Conservation (phyloP, 1,139 yeast species). For the Martiniozyma asiatica region DNA sequence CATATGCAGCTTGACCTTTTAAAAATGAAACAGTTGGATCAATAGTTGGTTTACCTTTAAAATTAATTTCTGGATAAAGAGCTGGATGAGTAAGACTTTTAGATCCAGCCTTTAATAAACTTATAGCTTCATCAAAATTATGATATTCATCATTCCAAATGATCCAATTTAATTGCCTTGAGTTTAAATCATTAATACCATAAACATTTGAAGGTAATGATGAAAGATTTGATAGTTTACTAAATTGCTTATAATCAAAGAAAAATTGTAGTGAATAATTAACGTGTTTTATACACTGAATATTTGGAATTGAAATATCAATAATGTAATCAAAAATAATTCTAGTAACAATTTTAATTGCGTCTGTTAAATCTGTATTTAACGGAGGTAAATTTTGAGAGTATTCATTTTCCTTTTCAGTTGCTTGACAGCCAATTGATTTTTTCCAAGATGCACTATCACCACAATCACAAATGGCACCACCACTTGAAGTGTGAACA, state of each 20-base stretch:
- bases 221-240: conserved; percentile 1
- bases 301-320: conserved; percentile 26
- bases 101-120: conserved; percentile 28
- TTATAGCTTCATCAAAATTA: conserved; percentile 36
- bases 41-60: conserved; percentile 1
- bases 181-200: conserved; percentile 11
- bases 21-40: not conserved
- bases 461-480: conserved; percentile 84
- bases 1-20: conserved; percentile 4
- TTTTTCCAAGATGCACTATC: conserved; percentile 70
- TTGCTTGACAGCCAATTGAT: conserved; percentile 39
- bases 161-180: conserved; percentile 25
- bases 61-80: conserved; percentile 1
- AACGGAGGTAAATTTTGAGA: conserved; percentile 5
- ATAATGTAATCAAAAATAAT: conserved; percentile 36
- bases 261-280: conserved; percentile 6
- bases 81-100: not conserved
- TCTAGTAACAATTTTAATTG: conserved; percentile 25
- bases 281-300: conserved; percentile 12
- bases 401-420: conserved; percentile 5
- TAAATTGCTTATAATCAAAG: conserved; percentile 1
- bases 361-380: conserved; percentile 12
- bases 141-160: conserved; percentile 72
- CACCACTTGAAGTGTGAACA: conserved; percentile 37
- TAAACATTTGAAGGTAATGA: conserved; percentile 11